Evolutionary conservation across 2,329 filamentous ascomycete genomes (phyloP).

Genomic region (Cladosporium austrohemisphaericum): DNA sequence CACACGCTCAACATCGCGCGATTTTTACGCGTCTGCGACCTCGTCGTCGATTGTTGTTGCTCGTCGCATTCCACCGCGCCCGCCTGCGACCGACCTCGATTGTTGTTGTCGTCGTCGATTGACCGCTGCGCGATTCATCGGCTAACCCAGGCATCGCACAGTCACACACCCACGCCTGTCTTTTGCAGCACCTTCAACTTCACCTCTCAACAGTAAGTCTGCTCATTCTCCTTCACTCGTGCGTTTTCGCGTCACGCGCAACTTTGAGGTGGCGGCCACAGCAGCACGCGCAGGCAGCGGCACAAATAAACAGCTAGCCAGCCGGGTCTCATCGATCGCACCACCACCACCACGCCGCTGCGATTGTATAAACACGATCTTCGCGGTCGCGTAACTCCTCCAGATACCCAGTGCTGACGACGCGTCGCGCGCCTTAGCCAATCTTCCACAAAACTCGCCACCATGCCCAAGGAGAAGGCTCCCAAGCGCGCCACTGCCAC

Average conservation of each 20-base stretch:
- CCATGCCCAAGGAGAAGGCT: conserved; percentile 68
- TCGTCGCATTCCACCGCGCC: conserved; percentile 13
- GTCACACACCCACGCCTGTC: conserved; percentile 13
- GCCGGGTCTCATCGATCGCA: conserved; percentile 10
- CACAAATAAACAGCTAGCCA: background rate
- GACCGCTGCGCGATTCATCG: conserved; percentile 11
- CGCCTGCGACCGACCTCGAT: conserved; percentile 1
- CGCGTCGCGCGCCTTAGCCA: conserved; percentile 10
- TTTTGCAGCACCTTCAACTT: conserved; percentile 5
- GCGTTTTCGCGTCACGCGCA: conserved; percentile 4
- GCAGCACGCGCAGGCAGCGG: conserved; percentile 7
- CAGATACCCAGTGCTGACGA: conserved; percentile 6
- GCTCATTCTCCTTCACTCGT: conserved; percentile 5
- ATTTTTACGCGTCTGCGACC: conserved; percentile 5
- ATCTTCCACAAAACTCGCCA: conserved; percentile 29
- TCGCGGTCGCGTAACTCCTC: conserved; percentile 1
- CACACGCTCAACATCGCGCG: background rate
- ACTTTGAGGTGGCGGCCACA: background rate
- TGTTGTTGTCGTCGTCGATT: conserved; percentile 13
- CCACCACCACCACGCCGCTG: conserved; percentile 6
- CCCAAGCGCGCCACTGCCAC: conserved; percentile 58
- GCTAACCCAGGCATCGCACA: conserved; percentile 10
- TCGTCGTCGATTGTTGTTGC: conserved; percentile 12
- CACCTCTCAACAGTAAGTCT: conserved; percentile 6
- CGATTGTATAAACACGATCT: background rate